These are phyloP conservation scores for Hymenoscyphus fraxineus DNA, from an alignment of 2,329 filamentous ascomycete species.

Conservation along the genomic window DNA sequence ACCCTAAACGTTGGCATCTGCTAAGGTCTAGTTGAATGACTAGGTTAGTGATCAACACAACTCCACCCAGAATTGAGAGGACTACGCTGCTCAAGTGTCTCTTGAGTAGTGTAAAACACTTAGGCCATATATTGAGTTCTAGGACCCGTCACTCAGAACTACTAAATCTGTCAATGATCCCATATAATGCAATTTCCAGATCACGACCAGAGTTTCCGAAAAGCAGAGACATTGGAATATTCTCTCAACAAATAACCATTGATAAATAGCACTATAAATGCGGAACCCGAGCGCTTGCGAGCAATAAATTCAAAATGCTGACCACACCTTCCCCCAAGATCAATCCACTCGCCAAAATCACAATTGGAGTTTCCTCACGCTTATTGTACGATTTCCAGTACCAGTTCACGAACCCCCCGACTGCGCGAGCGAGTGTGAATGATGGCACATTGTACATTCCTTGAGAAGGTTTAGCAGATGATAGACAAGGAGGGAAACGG, in stretches of 20 bases:
- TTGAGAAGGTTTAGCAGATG: slow-evolving; percentile 31
- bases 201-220: not conserved
- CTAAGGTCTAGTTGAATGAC: no score
- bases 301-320: slow-evolving; percentile 81
- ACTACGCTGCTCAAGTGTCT: no score
- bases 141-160: no score
- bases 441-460: slow-evolving; percentile 98
- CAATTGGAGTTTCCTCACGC: slow-evolving; percentile 67
- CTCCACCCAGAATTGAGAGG: no score
- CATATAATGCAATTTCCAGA: not conserved
- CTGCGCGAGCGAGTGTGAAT: slow-evolving; percentile 84
- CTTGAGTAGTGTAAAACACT: no score
- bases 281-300: slow-evolving; percentile 74
- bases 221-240: not conserved
- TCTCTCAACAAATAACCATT: not conserved
- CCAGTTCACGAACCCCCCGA: slow-evolving; percentile 73
- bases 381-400: slow-evolving; percentile 64
- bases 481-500: slow-evolving; percentile 1
- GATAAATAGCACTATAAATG: slow-evolving; percentile 48
- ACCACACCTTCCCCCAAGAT: slow-evolving; percentile 90
- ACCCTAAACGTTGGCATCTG: no score
- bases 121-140: not conserved
- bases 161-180: not conserved
- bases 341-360: slow-evolving; percentile 84
- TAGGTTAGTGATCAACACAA: no score